Percentiles rank a stretch among this genome's conserved stretches.
Conservation (phyloP, 208 protist species). For the Herpetomonas tarakana region DNA sequence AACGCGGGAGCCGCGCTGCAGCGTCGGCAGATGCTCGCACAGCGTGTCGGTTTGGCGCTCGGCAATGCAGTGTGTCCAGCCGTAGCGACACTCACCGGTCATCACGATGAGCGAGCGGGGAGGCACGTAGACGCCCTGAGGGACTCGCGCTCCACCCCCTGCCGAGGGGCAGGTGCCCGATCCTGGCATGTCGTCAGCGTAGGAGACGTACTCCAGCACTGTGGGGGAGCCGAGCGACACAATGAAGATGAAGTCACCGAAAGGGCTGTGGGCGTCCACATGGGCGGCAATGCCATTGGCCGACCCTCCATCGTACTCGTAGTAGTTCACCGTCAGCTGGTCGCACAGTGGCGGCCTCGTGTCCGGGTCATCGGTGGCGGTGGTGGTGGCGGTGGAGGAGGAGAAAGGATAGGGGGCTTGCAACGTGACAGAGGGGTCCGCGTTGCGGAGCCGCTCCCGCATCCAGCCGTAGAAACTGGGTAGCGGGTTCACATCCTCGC, state of each 20-base stretch:
- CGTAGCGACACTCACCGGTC: slow-evolving; percentile 62
- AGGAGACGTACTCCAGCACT: slow-evolving; percentile 73
- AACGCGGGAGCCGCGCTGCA: slow-evolving; percentile 41
- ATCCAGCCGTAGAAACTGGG: slow-evolving; percentile 76
- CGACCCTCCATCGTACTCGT: slow-evolving; percentile 47
- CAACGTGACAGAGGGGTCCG: slow-evolving; percentile 28
- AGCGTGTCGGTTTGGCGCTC: slow-evolving; percentile 67
- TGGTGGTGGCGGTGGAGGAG: no score
- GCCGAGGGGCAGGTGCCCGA: no score
- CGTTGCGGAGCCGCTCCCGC: slow-evolving; percentile 45
- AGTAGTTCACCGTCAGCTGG: slow-evolving; percentile 83
- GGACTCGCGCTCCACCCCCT: slow-evolving; percentile 11
- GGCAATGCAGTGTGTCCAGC: slow-evolving; percentile 75
- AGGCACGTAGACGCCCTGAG: slow-evolving; percentile 39
- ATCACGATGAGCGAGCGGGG: slow-evolving; percentile 64
- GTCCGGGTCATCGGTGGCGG: slow-evolving; percentile 8
- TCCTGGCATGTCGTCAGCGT: no score
- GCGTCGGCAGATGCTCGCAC: slow-evolving; percentile 41
- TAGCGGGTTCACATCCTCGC: slow-evolving; percentile 39
- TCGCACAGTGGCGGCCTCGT: slow-evolving; percentile 31
- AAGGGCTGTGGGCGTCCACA: slow-evolving; percentile 72
- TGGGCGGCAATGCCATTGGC: slow-evolving; percentile 67
- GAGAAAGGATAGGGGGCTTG: slow-evolving; percentile 30
- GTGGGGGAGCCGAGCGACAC: slow-evolving; percentile 82
- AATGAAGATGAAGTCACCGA: slow-evolving; percentile 47